These are phyloP conservation scores for Rhododendron vialii DNA, from an alignment of 148 eudicot genomes.

Conservation along the genomic window DNA sequence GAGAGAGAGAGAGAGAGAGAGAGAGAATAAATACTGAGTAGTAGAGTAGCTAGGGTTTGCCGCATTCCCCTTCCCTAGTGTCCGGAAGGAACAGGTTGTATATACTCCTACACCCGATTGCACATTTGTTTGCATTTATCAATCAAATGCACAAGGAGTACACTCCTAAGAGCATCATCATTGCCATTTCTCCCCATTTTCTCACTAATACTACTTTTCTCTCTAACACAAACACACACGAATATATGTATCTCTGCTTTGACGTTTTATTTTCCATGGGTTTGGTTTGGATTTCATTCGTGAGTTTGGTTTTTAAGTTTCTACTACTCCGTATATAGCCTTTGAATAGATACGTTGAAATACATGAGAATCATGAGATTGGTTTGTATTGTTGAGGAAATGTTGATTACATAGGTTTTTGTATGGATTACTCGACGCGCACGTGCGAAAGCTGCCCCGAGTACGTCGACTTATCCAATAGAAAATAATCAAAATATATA, in stretches of 20 bases:
- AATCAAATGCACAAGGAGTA: not conserved
- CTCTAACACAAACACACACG: too few relatives aligned
- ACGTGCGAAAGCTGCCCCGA: not conserved
- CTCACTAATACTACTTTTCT: too few relatives aligned
- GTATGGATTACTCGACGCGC: not conserved
- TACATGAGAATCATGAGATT: not conserved
- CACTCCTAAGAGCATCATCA: not conserved
- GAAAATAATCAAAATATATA: not conserved
- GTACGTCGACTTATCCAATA: not conserved
- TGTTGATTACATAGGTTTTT: not conserved
- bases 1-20: too few relatives aligned
- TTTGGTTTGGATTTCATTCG: not conserved
- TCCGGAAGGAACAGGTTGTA: not conserved
- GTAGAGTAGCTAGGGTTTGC: not conserved
- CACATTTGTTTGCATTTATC: not conserved
- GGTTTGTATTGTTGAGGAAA: not conserved
- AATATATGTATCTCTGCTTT: not conserved
- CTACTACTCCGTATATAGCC: not conserved
- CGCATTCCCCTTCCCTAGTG: not conserved
- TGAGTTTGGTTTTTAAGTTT: not conserved
- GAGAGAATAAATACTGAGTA: too few relatives aligned
- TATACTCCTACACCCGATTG: not conserved
- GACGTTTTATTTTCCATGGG: too few relatives aligned
- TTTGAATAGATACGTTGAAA: not conserved
- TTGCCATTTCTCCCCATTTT: too few relatives aligned